These are phyloP conservation scores for Lathyrus aphaca DNA, from an alignment of 306 rosid species.

Conservation along the genomic window DNA sequence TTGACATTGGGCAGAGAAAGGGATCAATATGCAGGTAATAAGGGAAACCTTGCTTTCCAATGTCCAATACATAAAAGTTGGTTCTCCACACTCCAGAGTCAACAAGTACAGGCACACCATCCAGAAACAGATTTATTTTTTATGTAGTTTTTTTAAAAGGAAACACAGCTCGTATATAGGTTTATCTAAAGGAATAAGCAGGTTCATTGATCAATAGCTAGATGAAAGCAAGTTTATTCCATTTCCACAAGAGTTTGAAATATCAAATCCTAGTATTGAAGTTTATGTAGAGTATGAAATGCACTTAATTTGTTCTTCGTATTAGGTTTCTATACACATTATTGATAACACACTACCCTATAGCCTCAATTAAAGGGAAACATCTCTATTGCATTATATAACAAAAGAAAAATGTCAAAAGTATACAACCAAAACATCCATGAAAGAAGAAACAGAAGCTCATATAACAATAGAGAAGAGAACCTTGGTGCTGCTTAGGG, in stretches of 20 bases:
- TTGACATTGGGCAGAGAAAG: no score
- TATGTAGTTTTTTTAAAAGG: no score
- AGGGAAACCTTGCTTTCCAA: no score
- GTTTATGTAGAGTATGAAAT: neutral
- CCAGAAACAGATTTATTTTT: no score
- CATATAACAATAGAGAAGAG: slow-evolving; percentile 8
- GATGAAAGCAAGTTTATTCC: no score
- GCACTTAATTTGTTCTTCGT: slow-evolving; percentile 1
- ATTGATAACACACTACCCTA: neutral
- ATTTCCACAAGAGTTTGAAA: neutral
- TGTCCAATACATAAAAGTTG: no score
- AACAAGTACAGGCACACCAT: no score
- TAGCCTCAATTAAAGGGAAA: neutral
- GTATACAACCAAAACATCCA: slow-evolving; percentile 4
- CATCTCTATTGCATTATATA: neutral
- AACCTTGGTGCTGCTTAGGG: slow-evolving; percentile 35
- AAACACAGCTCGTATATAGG: neutral
- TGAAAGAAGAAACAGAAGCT: slow-evolving; percentile 7
- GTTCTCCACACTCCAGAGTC: no score
- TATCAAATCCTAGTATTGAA: neutral
- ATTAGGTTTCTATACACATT: neutral
- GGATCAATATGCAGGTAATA: no score
- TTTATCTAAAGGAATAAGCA: neutral
- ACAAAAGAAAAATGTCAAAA: slow-evolving; percentile 1
- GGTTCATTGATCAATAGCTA: no score